Base-by-base conservation (phyloP, 441 rosid genomes). In the Pelargonium fulgidum region DNA sequence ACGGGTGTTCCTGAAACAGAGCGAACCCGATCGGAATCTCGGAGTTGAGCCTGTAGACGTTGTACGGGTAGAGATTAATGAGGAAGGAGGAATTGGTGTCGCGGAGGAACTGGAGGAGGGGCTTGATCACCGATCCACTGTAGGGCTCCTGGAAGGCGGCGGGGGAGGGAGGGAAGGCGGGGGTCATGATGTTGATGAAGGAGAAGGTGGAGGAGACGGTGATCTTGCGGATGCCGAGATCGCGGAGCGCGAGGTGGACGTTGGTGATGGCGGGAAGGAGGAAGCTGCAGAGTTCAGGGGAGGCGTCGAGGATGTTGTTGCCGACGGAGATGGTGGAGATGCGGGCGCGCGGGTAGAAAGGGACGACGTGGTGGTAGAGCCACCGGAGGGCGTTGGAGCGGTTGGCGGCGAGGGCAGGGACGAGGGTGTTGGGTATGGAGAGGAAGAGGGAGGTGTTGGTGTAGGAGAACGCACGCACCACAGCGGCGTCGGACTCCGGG, bases 21-120 rank as follows among this genome's bases (percentile, higher is more conserved):
- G 98, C 91, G 56, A 90, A 92, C 6, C 93, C 98, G 0, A 92
- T 52, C 0, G 98, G 97, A 29, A 88, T 85, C 68, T 89, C 89
- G 26, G 79, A 66, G 81, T 80, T 78, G n/a, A 86, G 72, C 1
- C 89, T 76, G 67, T 87, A 89, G 73, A 89, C 69, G 64, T 89
- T 87, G 82, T 92, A 92, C 0, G 98, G 98, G 48, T 82, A 86
- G 63, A 92, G 71, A 56, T 90, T 92, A 59, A 92, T 75, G 72
- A 87, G 73, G 82, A 92, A 90, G 3, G 92, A 86, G 0, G 98
- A 92, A 61, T 87, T 92, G 0, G 92, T 86, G 10, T 80, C 84
- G 9, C 81, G 81, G 33, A 92, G 68, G 78, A 88, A 88, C 59
- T 82, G 83, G 17, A 92, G 81, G 63, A 90, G 75, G n/a, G 98